phyloP scores from a whole-genome alignment of 768 basidiomycete species.

The Amanita pallidorosea region DNA sequence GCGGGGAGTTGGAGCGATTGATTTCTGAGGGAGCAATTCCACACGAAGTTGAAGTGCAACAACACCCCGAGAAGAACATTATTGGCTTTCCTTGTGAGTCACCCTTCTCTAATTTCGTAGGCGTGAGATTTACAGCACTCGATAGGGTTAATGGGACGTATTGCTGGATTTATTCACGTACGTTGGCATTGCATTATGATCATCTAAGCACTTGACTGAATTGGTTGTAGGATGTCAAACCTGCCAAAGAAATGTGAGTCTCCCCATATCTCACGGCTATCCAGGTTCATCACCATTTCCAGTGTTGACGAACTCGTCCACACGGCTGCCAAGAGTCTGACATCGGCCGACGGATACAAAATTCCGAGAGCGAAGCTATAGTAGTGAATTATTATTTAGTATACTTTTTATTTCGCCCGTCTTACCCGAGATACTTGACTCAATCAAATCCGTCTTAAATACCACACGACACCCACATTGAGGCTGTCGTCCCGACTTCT shows the following conservation, averaged over 20 bases:
- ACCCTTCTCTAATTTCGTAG: neutral
- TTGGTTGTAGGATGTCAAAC: slow-evolving; percentile 54
- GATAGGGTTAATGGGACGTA: slow-evolving; percentile 70
- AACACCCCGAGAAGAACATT: slow-evolving; percentile 54
- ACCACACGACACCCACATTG: no score
- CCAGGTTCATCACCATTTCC: slow-evolving; percentile 1
- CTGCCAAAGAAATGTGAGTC: slow-evolving; percentile 74
- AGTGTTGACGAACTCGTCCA: slow-evolving; percentile 77
- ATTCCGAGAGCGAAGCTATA: slow-evolving; percentile 41
- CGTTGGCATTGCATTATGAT: slow-evolving; percentile 10
- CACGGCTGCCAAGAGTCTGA: slow-evolving; percentile 53
- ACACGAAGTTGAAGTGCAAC: slow-evolving; percentile 61
- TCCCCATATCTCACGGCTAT: slow-evolving; percentile 5
- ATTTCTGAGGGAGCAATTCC: slow-evolving; percentile 61
- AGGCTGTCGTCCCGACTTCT: no score
- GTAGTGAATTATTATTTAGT: no score
- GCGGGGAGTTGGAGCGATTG: slow-evolving; percentile 46
- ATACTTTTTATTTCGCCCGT: no score
- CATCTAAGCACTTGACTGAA: neutral
- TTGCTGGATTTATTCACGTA: slow-evolving; percentile 60
- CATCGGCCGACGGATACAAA: slow-evolving; percentile 29
- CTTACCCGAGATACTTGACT: no score
- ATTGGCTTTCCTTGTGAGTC: slow-evolving; percentile 50
- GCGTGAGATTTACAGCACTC: neutral
- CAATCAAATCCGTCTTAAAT: no score